Conservation (phyloP, 805 yeast species). For the Candida saitoana region DNA sequence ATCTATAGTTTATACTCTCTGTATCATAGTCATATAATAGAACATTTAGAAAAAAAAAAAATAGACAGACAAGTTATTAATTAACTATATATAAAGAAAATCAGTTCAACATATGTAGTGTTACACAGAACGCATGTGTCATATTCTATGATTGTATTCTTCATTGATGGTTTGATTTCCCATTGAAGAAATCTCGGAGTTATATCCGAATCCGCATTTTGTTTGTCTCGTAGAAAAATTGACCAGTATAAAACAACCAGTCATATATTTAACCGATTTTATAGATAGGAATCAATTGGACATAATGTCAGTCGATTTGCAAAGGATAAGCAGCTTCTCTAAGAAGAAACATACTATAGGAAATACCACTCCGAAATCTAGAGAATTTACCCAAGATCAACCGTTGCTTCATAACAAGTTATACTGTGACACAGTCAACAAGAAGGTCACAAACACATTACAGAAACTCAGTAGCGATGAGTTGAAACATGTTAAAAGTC, state of each 20-base stretch:
- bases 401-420: conserved; percentile 31
- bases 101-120: too few relatives aligned
- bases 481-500: conserved; percentile 56
- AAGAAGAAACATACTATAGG: conserved; percentile 2
- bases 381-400: conserved; percentile 8
- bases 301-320: not conserved
- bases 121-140: too few relatives aligned
- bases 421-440: conserved; percentile 20
- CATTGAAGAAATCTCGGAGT: conserved; percentile 1
- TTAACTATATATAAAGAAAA: too few relatives aligned
- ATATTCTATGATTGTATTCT: too few relatives aligned
- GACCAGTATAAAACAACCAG: too few relatives aligned
- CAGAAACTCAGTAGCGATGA: conserved; percentile 35
- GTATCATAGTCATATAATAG: not conserved
- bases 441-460: conserved; percentile 12
- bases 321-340: conserved; percentile 1
- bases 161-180: too few relatives aligned
- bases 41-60: too few relatives aligned
- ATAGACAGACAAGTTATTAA: too few relatives aligned
- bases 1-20: not conserved
- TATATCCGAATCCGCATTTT: not conserved
- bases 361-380: conserved; percentile 2
- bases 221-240: too few relatives aligned
- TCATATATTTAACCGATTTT: too few relatives aligned
- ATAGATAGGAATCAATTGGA: too few relatives aligned